Evolutionary conservation across 768 basidiomycete species (phyloP).

Genomic region (Boletus reticuloceps): DNA sequence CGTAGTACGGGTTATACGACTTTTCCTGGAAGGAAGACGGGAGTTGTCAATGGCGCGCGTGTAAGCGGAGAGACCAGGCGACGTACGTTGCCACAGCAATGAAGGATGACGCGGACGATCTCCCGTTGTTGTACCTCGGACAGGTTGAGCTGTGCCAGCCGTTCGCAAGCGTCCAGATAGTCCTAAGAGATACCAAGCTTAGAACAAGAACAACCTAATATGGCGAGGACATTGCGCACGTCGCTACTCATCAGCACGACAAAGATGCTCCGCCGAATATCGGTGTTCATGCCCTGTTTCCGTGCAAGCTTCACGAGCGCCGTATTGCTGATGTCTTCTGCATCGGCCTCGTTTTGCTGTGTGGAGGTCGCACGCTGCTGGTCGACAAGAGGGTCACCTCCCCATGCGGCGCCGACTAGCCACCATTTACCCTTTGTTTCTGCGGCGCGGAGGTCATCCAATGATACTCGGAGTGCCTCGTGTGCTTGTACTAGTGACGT

Average conservation of each 20-base stretch:
- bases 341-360: constrained; percentile 21
- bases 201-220: background rate
- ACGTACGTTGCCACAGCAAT: constrained; percentile 86
- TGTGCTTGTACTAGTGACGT: constrained; percentile 64
- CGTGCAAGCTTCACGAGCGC: constrained; percentile 76
- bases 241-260: constrained; percentile 95
- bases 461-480: constrained; percentile 82
- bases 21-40: constrained; percentile 54
- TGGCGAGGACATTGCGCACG: constrained; percentile 43
- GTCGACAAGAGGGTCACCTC: constrained; percentile 86
- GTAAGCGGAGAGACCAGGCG: background rate
- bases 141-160: constrained; percentile 79
- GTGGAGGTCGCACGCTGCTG: constrained; percentile 39
- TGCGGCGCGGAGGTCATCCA: constrained; percentile 81
- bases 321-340: constrained; percentile 33
- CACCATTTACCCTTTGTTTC: constrained; percentile 96
- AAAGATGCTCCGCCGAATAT: constrained; percentile 88
- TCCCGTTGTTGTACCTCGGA: constrained; percentile 92
- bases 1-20: constrained; percentile 93
- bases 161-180: constrained; percentile 92
- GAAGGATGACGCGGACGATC: constrained; percentile 87
- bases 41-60: background rate
- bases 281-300: constrained; percentile 98
- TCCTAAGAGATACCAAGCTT: constrained; percentile 53
- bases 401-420: constrained; percentile 96